A percentile compares a stretch with the other conserved stretches of the same genome.
Conservation (phyloP, 75 land plant species). For the Pinus albicaulis region DNA sequence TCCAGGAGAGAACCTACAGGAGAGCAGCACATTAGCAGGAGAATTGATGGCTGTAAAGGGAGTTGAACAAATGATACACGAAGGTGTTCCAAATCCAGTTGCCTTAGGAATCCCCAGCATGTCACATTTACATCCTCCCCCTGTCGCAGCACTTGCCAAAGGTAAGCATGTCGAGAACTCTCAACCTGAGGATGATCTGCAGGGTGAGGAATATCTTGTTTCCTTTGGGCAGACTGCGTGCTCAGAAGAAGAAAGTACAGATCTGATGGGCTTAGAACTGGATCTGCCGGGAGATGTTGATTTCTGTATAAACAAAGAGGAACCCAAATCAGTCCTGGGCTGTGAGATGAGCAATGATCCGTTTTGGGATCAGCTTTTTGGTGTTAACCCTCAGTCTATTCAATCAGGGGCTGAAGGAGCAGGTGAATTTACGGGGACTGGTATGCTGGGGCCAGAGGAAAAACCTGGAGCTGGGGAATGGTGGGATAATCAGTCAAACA, state of each 20-base stretch:
- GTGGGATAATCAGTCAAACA: not conserved
- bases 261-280: slow-evolving; percentile 14
- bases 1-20: not conserved
- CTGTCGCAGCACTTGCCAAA: not conserved
- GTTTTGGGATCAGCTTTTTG: slow-evolving; percentile 48
- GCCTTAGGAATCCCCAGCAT: not conserved
- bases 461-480: not conserved
- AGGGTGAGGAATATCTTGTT: slow-evolving; percentile 14
- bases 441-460: not conserved
- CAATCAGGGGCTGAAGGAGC: not conserved
- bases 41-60: slow-evolving; percentile 1
- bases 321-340: slow-evolving; percentile 21
- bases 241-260: slow-evolving; percentile 8
- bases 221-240: slow-evolving; percentile 24
- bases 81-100: slow-evolving; percentile 2
- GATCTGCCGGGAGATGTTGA: slow-evolving; percentile 5
- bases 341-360: slow-evolving; percentile 22
- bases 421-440: not conserved
- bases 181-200: not conserved
- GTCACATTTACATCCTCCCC: slow-evolving; percentile 2
- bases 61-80: slow-evolving; percentile 6
- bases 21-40: not conserved
- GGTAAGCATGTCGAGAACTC: slow-evolving; percentile 13
- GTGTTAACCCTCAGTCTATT: not conserved
- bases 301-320: slow-evolving; percentile 18